These are phyloP conservation scores for Flaveria bidentis DNA, from an alignment of 129 eudicot species.

Conservation along the genomic window DNA sequence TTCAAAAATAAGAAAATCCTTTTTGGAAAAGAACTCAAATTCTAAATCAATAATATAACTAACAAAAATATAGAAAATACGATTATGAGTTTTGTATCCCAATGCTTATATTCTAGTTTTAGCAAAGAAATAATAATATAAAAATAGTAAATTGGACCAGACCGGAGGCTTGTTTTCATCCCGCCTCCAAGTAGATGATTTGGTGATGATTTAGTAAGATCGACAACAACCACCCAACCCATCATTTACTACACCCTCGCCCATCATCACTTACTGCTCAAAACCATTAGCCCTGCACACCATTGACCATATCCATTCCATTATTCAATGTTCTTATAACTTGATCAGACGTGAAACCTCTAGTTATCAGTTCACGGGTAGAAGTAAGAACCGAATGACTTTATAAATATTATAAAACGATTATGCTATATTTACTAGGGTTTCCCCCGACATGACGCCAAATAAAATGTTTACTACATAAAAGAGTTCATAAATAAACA, in stretches of 20 bases:
- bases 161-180: not conserved
- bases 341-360: too few species aligned
- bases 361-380: too few species aligned
- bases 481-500: too few species aligned
- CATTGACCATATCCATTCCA: not conserved
- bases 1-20: conserved; percentile 2
- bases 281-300: not conserved
- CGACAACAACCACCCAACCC: conserved; percentile 5
- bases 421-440: too few species aligned
- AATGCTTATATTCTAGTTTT: conserved; percentile 9
- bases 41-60: not conserved
- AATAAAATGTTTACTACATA: too few species aligned
- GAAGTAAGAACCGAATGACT: too few species aligned
- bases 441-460: too few species aligned
- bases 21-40: not conserved
- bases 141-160: conserved; percentile 8
- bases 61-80: not conserved
- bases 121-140: not conserved
- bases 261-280: conserved; percentile 20
- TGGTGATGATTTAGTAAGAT: not conserved
- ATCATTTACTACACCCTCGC: conserved; percentile 4
- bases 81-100: not conserved
- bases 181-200: not conserved
- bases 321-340: too few species aligned
- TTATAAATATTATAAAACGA: too few species aligned